Base-by-base conservation (phyloP, 257 asterid genomes). In the Lantana camara region DNA sequence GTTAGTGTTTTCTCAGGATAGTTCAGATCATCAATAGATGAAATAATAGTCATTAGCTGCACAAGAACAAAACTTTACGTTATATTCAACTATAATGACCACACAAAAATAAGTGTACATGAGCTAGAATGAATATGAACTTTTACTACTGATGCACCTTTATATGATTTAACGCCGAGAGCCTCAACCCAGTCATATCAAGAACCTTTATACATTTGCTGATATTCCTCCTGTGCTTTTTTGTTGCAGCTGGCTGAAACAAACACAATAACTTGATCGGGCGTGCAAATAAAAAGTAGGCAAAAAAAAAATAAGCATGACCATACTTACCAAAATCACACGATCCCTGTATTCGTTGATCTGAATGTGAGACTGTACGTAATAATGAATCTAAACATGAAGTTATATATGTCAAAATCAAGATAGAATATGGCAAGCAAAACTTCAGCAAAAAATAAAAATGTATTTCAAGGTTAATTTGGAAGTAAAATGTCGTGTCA, bases 311-410 rank as follows among this genome's bases (percentile, higher is more conserved):
- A 63, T 19, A 29, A 60, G 59, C 24, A 30, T 17, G 54, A 55
- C 58, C 38, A 66, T 63, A 64, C 84, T 83, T 68, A 88, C 96
- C 88, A 88, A 64, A 69, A 88, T 27, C 52, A 85, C 88, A 21
- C 95, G 91, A 66, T 88, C 95, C 70, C 96, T 72, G 66, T 85
- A 88, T 73, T 87, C 95, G 38, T 87, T 87, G 56, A 87, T 79
- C 85, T 87, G 93, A 72, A 87, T 85, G 80, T 88, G 91, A 69
- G 96, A 88, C 50, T 88, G 95, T 27, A 80, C 82, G 63, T 85
- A 88, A 77, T 88, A 85, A 71, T 88, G 87, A 67, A 85, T 85
- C 96, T 88, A 75, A 55, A 57, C 60, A 29, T 23, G 64, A 46
- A 56, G 57, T 30, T 16, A 60, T 42, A 60, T 37, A 54, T 3